phyloP scores from a whole-genome alignment of 1,139 yeast species.

The Ogataea hybrid region DNA sequence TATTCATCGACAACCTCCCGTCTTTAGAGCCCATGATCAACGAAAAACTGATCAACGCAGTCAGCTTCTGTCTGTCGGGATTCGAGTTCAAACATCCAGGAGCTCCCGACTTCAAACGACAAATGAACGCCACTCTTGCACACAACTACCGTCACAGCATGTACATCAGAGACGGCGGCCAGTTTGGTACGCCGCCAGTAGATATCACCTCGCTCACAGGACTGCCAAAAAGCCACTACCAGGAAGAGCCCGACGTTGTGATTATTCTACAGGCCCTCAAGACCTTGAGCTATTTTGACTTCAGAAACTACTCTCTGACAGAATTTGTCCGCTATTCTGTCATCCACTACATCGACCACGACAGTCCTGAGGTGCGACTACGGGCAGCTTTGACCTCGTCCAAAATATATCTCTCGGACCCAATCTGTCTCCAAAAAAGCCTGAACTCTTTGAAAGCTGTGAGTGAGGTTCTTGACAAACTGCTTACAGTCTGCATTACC shows the following conservation, averaged over 20 bases:
- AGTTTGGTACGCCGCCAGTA: conserved; percentile 19
- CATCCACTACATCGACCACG: too few relatives aligned
- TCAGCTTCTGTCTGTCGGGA: conserved; percentile 80
- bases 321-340: conserved; percentile 91
- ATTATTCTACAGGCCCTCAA: conserved; percentile 66
- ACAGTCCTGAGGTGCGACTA: too few relatives aligned
- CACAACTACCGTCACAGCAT: conserved; percentile 73
- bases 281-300: conserved; percentile 73
- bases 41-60: conserved; percentile 66
- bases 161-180: conserved; percentile 64
- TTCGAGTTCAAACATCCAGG: conserved; percentile 84
- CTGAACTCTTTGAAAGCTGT: too few relatives aligned
- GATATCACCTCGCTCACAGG: conserved; percentile 24
- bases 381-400: too few relatives aligned
- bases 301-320: conserved; percentile 71
- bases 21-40: conserved; percentile 74
- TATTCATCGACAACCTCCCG: conserved; percentile 71
- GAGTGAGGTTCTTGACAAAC: too few relatives aligned
- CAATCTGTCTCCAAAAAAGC: too few relatives aligned
- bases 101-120: conserved; percentile 68
- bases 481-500: too few relatives aligned
- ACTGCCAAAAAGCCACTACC: conserved; percentile 33
- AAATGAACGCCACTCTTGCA: conserved; percentile 66
- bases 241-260: conserved; percentile 38
- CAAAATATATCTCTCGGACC: too few relatives aligned